Percentiles rank a stretch among this genome's conserved stretches.
Conservation (phyloP, 2,329 filamentous ascomycete species). For the Beauveria sp. region DNA sequence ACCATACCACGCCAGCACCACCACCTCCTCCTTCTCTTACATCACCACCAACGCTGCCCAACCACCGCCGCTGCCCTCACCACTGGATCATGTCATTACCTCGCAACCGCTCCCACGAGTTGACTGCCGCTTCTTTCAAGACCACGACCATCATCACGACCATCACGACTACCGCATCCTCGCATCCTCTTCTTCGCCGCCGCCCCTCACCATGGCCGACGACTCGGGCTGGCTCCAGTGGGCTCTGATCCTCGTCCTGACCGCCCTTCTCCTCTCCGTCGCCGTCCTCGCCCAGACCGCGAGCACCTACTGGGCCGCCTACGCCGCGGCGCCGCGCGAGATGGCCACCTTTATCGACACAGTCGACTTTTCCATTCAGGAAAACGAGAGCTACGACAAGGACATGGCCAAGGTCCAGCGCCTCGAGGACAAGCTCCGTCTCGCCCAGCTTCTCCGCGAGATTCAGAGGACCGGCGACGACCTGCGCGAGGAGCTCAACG, state of each 20-base stretch:
- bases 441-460: constrained; percentile 50
- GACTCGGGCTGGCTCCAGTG: constrained; percentile 42
- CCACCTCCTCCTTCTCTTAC: background rate
- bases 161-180: background rate
- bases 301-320: constrained; percentile 46
- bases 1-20: background rate
- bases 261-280: constrained; percentile 48
- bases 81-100: constrained; percentile 7
- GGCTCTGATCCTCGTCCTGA: constrained; percentile 50
- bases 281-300: constrained; percentile 46
- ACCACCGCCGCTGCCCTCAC: background rate
- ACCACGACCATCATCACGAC: background rate
- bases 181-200: background rate
- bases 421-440: constrained; percentile 55
- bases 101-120: background rate
- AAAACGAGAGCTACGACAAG: constrained; percentile 57
- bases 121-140: background rate
- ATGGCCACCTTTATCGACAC: constrained; percentile 50
- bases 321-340: constrained; percentile 50
- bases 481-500: constrained; percentile 51
- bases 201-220: constrained; percentile 36
- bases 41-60: constrained; percentile 7
- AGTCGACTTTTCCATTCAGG: constrained; percentile 53
- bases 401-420: constrained; percentile 50
- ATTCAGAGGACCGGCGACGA: constrained; percentile 55